Conservation (phyloP, 768 basidiomycete genomes). For the Hortiboletus campestris region DNA sequence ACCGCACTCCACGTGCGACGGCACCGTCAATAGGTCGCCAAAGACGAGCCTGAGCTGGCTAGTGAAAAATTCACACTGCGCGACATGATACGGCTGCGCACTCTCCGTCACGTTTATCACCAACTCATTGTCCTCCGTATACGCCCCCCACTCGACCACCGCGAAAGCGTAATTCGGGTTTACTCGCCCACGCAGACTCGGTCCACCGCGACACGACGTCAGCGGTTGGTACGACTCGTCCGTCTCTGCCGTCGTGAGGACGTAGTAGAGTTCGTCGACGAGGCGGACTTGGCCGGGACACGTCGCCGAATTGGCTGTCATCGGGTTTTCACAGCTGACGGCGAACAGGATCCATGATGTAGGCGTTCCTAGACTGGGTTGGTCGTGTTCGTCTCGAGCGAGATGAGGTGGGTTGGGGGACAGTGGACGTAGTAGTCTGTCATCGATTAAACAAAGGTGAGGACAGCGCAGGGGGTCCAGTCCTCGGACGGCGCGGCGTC, state of each 20-base stretch:
- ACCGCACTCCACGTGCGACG: neutral
- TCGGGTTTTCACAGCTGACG: neutral
- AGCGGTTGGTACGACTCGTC: slow-evolving; percentile 13
- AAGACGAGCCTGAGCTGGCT: slow-evolving; percentile 7
- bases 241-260: slow-evolving; percentile 11
- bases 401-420: slow-evolving; percentile 6
- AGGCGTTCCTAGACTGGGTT: slow-evolving; percentile 9
- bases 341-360: slow-evolving; percentile 7
- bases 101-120: slow-evolving; percentile 1
- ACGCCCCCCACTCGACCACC: slow-evolving; percentile 5
- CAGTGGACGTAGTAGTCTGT: slow-evolving; percentile 9
- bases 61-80: slow-evolving; percentile 7
- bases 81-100: neutral
- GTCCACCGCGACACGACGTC: slow-evolving; percentile 5
- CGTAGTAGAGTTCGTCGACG: slow-evolving; percentile 10
- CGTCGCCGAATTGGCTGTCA: slow-evolving; percentile 2
- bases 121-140: slow-evolving; percentile 4
- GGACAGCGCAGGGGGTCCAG: slow-evolving; percentile 9
- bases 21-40: neutral
- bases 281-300: slow-evolving; percentile 14
- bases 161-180: slow-evolving; percentile 9
- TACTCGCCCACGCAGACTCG: slow-evolving; percentile 4
- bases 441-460: neutral
- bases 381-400: slow-evolving; percentile 10
- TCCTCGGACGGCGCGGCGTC: neutral